Base-by-base conservation (phyloP, 2,329 filamentous ascomycete genomes). In the Pseudovirgaria hyperparasitica region DNA sequence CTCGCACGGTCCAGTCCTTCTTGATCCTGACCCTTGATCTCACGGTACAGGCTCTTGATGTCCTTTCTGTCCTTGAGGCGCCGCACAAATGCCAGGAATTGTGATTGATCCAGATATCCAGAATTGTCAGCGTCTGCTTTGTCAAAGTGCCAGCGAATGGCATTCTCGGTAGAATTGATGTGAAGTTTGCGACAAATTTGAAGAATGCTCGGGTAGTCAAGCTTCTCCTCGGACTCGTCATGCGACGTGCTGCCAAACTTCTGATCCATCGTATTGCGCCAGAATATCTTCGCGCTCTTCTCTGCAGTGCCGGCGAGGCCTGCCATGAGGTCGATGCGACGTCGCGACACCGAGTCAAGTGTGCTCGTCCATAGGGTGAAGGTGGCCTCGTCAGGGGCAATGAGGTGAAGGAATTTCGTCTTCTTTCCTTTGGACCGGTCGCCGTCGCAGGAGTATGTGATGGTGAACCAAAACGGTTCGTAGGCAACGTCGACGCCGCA, bases 261-360 rank as follows among this genome's bases (percentile, higher is more conserved):
- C 44, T 75, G 76, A 16, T 68, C 63, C 72, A 92, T 90, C 50
- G 92, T 84, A 23, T 70, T 74, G 35, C 76, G 71, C 90, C 90
- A 98, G 54, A 92, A 86, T 24, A 74, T 70, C 29, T 75, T 74
- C 27, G 94, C 71, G 25, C 82, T 84, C 39, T 77, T 77, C 45
- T 92, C 92, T 5, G 58, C 58, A 22, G 63, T 67, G 15, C 82
- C 75, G 53, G 87, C 82, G 31, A 98, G 60, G 5, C 84, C 90
- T 9, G 82, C 76, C 79, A 96, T 92, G 42, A 90, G 70, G 25
- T 86, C 81, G 36, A 92, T 84, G 29, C 90, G 74, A 46, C 92
- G 82, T 40, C 79, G 79, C 21, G 82, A 78, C 38, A 96, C 79
- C 27, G 76, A 72, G 33, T 92, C 79, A 9, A 98, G 67, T 3